phyloP scores from a whole-genome alignment of 116 monocot species.

The Iris pallida region DNA sequence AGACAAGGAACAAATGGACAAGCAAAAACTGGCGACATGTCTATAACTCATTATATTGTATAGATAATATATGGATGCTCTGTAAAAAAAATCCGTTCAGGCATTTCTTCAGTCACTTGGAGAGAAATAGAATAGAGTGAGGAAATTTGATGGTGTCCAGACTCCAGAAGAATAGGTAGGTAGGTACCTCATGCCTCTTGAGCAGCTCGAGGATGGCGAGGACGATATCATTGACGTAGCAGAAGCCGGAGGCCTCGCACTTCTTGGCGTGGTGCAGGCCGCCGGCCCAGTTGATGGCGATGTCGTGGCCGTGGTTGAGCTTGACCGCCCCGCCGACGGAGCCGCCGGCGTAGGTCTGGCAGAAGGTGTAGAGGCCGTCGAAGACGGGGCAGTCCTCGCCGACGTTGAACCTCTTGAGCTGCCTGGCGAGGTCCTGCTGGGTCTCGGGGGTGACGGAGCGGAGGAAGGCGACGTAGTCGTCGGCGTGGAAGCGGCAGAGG shows the following conservation, averaged over 20 bases:
- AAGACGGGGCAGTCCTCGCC: slow-evolving; percentile 54
- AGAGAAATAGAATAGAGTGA: too few species aligned
- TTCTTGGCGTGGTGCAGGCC: slow-evolving; percentile 64
- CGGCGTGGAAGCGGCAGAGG: slow-evolving; percentile 45
- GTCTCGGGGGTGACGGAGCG: slow-evolving; percentile 47
- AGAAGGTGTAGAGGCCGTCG: slow-evolving; percentile 38
- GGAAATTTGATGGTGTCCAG: too few species aligned
- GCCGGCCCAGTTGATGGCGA: slow-evolving; percentile 56
- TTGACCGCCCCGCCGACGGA: slow-evolving; percentile 45
- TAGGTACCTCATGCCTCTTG: slow-evolving; percentile 38
- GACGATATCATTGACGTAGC: slow-evolving; percentile 58
- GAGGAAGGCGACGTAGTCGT: slow-evolving; percentile 41
- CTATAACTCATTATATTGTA: too few species aligned
- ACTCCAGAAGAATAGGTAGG: too few species aligned
- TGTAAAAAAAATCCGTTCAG: too few species aligned
- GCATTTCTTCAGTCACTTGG: too few species aligned
- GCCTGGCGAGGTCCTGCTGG: slow-evolving; percentile 40
- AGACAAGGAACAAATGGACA: too few species aligned
- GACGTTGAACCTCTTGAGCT: slow-evolving; percentile 43
- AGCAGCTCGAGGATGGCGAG: slow-evolving; percentile 51
- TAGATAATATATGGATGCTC: too few species aligned
- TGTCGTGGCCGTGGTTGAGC: slow-evolving; percentile 47
- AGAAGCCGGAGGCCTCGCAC: slow-evolving; percentile 57
- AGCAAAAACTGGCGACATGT: too few species aligned
- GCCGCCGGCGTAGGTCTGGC: slow-evolving; percentile 46